Evolutionary conservation across 2,329 filamentous ascomycete genomes (phyloP).

Genomic region (Fusarium sp.): DNA sequence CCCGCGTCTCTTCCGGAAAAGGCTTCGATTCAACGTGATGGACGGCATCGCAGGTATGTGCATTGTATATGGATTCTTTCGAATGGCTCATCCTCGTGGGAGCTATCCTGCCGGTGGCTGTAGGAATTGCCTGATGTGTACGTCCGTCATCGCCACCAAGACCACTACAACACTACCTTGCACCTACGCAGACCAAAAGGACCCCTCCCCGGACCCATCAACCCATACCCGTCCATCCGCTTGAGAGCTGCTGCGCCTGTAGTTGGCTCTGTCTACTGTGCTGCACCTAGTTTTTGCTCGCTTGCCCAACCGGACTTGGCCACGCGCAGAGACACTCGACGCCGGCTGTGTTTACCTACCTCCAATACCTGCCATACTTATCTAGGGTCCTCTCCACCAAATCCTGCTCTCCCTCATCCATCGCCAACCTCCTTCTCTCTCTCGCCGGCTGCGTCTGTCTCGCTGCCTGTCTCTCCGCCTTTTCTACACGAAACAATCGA

Average conservation of each 20-base stretch:
- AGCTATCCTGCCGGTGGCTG: slow-evolving; percentile 19
- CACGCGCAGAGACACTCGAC: slow-evolving; percentile 26
- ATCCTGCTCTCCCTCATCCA: neutral
- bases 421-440: slow-evolving; percentile 12
- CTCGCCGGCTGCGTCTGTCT: neutral
- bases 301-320: slow-evolving; percentile 36
- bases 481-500: slow-evolving; percentile 4
- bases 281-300: neutral
- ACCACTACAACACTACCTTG: neutral
- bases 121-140: slow-evolving; percentile 26
- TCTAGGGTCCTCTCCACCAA: slow-evolving; percentile 9
- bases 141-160: slow-evolving; percentile 19
- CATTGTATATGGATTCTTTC: slow-evolving; percentile 11
- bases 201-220: slow-evolving; percentile 20
- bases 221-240: slow-evolving; percentile 17
- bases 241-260: neutral
- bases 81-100: neutral
- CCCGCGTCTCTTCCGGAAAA: slow-evolving; percentile 28
- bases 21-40: slow-evolving; percentile 15
- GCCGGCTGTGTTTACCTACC: slow-evolving; percentile 8
- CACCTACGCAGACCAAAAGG: neutral
- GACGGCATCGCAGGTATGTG: slow-evolving; percentile 23
- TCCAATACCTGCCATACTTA: slow-evolving; percentile 6
- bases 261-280: neutral
- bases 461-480: neutral